Base-by-base conservation (phyloP, 2,329 filamentous ascomycete species). In the Chaetomiaceae sp. region DNA sequence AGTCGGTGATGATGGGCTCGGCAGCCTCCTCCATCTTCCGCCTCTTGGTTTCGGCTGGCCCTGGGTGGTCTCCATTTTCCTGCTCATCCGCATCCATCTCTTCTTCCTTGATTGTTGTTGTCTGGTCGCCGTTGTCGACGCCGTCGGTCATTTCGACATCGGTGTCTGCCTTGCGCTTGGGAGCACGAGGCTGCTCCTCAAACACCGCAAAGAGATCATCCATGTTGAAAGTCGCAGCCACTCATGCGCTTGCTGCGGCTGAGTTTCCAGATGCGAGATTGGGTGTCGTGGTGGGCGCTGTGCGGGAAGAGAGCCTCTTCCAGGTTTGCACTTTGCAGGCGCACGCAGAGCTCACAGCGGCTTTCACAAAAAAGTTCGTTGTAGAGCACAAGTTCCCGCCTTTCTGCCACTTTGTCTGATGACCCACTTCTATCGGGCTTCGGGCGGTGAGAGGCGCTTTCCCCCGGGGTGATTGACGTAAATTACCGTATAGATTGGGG, bases 131-230 rank as follows among this genome's bases (percentile, higher is more conserved):
- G 25, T 62, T 64, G 25, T 66, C 63, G 8, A 62, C 53, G 27
- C 70, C 73, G 47, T 81, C 73, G 25, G 68, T 63, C 72, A 75
- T 75, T 43, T 68, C 62, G 21, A 67, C 64, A 57, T 77, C 74
- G 25, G 63, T 38, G 37, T 65, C 63, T 51, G 62, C 60, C 53
- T 63, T 63, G 59, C 55, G 68, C 63, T 52, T 77, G 71, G 57
- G 71, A 67, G 60, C 78, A 75, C 76, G 68, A 44, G 82, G 75
- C 66, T 79, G 76, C 64, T 87, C 84, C 59, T 90, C 85, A 65
- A 94, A 92, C 53, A 90, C 87, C 63, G 89, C 84, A 64, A 94
- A 94, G 61, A 94, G 78, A 57, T 90, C 87, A 71, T 90, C 86
- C 85, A 88, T 89, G 18, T 41, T 59, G 56, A 16, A 11, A 34